Evolutionary conservation across 345 rosid species (phyloP), one percentile per base, ranked within the genome.

Genomic region (Syzygium aromaticum): DNA sequence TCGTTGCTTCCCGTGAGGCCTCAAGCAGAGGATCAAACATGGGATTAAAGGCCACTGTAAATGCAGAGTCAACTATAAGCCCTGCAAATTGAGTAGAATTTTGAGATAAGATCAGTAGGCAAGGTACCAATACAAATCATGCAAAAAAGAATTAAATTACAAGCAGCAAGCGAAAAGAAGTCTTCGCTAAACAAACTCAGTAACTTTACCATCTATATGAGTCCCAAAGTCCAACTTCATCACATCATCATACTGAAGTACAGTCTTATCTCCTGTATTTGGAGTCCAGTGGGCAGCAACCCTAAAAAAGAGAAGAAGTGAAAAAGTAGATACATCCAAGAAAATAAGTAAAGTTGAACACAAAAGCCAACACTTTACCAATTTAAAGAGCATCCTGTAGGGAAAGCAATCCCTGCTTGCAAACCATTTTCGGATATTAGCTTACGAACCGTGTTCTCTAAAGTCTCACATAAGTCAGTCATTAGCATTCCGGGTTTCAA

Each of bases 241-340:
- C 78, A 98, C 99, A 90, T 95, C 98, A 77, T 96, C 99, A 84
- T 96, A 95, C 93, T 96, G 95, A 90, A 98, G 99, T 63, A 96
- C 97, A 88, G 99, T 96, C 90, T 95, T 94, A 86, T 98, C 99
- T 89, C 99, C 98, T 2, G 96, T 85, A 92, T 98, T 98, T 16
- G 99, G 99, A 77, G 99, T 95, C 99, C 99, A 96, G 80, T 98
- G 99, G 84, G 99, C 99, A 90, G 98, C 99, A 49, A 98, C 98
- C 98, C 99, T 96, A 89, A 28, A 63, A 88, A 84, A 51, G 85
- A 89, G 38, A 88, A 16, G 52, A 82, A 87, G 85, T 88, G 51
- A 61, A 53, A 84, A 53, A 63, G 77, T 80, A 2, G 4, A 14
- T 15, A 15, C 52, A 56, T 38, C 40, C 38, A 46, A 49, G 7